A percentile compares a stretch with the other conserved stretches of the same genome.
phyloP scores from a whole-genome alignment of 129 eudicot genomes.

The sunflower (Helianthus annuus) region HanXRQr2.0-SUNRISE NC_035434.2:151215573-151216072 shows the following conservation, averaged over 20 bases:
- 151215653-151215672: slow-evolving; percentile 48
- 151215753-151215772: background rate
- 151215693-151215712: slow-evolving; percentile 58
- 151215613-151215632: slow-evolving; percentile 92
- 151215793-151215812: background rate
- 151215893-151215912: too few relatives aligned
- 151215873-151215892: too few relatives aligned
- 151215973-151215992: too few relatives aligned
- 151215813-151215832: background rate
- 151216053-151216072: too few relatives aligned
- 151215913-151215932: too few relatives aligned
- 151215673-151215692: slow-evolving; percentile 67
- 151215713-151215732: slow-evolving; percentile 69
- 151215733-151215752: slow-evolving; percentile 73
- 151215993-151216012: too few relatives aligned
- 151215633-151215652: slow-evolving; percentile 91
- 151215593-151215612: slow-evolving; percentile 83
- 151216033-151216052: too few relatives aligned
- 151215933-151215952: too few relatives aligned
- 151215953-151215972: too few relatives aligned
- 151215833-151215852: background rate
- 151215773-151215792: background rate
- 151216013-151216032: too few relatives aligned
- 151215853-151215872: background rate
- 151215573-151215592: slow-evolving; percentile 1